Percentiles rank a stretch among this genome's conserved stretches.
phyloP scores from a whole-genome alignment of 2,329 filamentous ascomycete species.

The Plectosphaerella plurivora region DNA sequence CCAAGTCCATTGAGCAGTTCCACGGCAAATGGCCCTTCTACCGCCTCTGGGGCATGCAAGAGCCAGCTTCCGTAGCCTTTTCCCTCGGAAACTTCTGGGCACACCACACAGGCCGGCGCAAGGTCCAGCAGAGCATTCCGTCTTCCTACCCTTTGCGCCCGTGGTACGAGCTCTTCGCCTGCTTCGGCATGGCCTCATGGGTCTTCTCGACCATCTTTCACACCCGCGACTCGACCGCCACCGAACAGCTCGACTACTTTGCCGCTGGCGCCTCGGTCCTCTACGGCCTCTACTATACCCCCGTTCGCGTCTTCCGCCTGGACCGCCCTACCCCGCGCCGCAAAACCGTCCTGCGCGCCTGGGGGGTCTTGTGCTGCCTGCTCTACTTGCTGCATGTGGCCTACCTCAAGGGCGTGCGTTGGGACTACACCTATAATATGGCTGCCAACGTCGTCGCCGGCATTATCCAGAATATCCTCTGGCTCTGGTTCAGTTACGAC shows the following conservation, averaged over 20 bases:
- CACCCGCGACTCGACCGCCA: slow-evolving; percentile 76
- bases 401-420: slow-evolving; percentile 80
- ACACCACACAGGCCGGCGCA: slow-evolving; percentile 71
- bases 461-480: slow-evolving; percentile 74
- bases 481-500: slow-evolving; percentile 77
- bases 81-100: slow-evolving; percentile 87
- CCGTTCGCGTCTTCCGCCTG: slow-evolving; percentile 77
- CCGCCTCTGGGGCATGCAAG: slow-evolving; percentile 87
- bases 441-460: slow-evolving; percentile 84
- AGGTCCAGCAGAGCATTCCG: slow-evolving; percentile 67
- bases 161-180: slow-evolving; percentile 78
- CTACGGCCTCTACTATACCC: slow-evolving; percentile 84
- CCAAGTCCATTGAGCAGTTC: slow-evolving; percentile 75
- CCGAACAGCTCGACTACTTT: slow-evolving; percentile 96
- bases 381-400: slow-evolving; percentile 74
- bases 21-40: slow-evolving; percentile 99
- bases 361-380: slow-evolving; percentile 67
- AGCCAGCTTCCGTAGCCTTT: slow-evolving; percentile 91
- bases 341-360: slow-evolving; percentile 57
- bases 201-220: slow-evolving; percentile 88
- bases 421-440: slow-evolving; percentile 99
- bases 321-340: slow-evolving; percentile 50
- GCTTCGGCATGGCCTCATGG: slow-evolving; percentile 81
- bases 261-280: slow-evolving; percentile 84
- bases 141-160: slow-evolving; percentile 67